Evolutionary conservation across 1,284 basidiomycete species (phyloP).

Genomic region (Boletus sp.): DNA sequence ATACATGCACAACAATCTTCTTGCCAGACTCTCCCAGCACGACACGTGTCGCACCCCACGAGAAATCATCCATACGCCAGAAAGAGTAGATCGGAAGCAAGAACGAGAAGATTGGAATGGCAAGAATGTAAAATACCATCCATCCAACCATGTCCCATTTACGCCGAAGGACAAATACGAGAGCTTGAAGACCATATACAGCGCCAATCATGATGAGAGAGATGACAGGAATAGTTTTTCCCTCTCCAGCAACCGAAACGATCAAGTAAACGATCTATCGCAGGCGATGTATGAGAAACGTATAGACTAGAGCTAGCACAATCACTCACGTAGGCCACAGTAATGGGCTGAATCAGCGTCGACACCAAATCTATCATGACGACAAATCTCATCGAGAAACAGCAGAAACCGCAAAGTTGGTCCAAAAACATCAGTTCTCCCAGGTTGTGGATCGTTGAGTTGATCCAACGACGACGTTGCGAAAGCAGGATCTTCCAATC

Average conservation of each 20-base stretch:
- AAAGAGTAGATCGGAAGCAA: constrained; percentile 96
- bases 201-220: constrained; percentile 93
- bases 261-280: constrained; percentile 80
- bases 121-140: constrained; percentile 97
- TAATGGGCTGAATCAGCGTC: constrained; percentile 89
- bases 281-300: constrained; percentile 15
- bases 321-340: constrained; percentile 86
- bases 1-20: constrained; percentile 91
- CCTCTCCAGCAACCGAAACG: constrained; percentile 69
- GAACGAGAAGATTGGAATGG: constrained; percentile 92
- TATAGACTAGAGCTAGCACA: not conserved
- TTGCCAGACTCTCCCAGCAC: constrained; percentile 96
- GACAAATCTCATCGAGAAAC: constrained; percentile 98
- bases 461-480: constrained; percentile 99
- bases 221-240: constrained; percentile 70
- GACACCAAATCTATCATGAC: constrained; percentile 95
- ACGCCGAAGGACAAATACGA: constrained; percentile 65
- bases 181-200: constrained; percentile 90
- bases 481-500: constrained; percentile 96
- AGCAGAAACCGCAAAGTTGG: constrained; percentile 95
- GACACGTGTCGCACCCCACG: constrained; percentile 94
- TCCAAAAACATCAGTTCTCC: constrained; percentile 92
- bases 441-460: constrained; percentile 98
- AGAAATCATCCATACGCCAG: constrained; percentile 99
- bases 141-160: constrained; percentile 98